Base-by-base conservation (phyloP, 2,329 filamentous ascomycete species). In the Sporothrix globosa region DNA sequence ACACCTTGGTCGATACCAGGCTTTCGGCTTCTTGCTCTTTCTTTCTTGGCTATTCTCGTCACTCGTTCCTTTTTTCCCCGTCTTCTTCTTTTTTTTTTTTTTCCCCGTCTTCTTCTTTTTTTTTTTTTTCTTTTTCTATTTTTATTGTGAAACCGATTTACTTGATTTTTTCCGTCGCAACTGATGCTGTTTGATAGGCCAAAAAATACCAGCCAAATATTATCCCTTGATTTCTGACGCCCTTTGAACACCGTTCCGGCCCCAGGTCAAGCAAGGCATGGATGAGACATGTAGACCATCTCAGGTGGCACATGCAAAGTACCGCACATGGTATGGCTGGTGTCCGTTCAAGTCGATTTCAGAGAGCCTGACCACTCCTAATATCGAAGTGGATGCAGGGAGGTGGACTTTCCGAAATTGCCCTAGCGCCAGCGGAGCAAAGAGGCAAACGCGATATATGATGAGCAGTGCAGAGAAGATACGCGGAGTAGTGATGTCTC, bases 221-320 rank as follows among this genome's bases (percentile, higher is more conserved):
- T 34, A 7, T 34, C 34, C 34, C 34, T 34, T 9, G 34, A 7
- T 34, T 6, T 9, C 34, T 34, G 34, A 30, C 27, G 27, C 27
- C 34, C 34, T 7, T 34, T 34, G 34, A 34, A 34, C 34, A 34
- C 34, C 34, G 34, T 9, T 6, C 34, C 34, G 34, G 1, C 53
- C 34, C 27, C 3, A 14, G 5, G 4, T 34, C 24, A 66, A 50
- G 19, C 61, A 66, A 52, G 61, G 21, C 14, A 21, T 34, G 27
- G 44, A 30, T 52, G 44, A 66, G 46, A 66, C 61, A 50, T 46
- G 44, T 44, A 66, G 61, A 48, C 34, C 19, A 61, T 61, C 41
- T 4, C 54, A 65, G 21, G 21, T 34, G 61, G 46, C 63, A 39
- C 19, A 39, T 39, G n/a, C 50, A 34, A 66, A 50, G 27, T 48